phyloP scores from a whole-genome alignment of 1,284 basidiomycete species.

The Moesziomyces sp. region DNA sequence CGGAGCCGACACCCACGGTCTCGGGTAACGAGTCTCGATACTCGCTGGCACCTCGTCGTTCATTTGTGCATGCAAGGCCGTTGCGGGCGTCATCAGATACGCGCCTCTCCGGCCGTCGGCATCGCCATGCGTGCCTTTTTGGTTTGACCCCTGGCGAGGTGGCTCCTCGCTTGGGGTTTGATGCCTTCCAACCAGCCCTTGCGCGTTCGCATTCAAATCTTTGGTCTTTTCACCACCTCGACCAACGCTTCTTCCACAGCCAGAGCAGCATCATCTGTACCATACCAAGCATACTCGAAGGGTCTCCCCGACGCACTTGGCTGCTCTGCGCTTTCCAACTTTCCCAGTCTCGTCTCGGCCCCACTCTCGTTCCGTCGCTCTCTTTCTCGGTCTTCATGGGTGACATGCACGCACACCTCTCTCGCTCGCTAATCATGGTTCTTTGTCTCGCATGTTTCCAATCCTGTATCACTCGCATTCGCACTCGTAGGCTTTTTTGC shows the following conservation, averaged over 20 bases:
- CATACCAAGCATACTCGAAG: conserved; percentile 35
- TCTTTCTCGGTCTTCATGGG: conserved; percentile 6
- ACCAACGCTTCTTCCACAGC: conserved; percentile 2
- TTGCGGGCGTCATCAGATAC: not conserved
- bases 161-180: not conserved
- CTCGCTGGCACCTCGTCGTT: conserved; percentile 17
- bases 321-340: conserved; percentile 17
- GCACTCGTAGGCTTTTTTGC: conserved; percentile 21
- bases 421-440: not conserved
- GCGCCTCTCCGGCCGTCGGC: not conserved
- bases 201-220: not conserved
- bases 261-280: conserved; percentile 30
- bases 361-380: conserved; percentile 1
- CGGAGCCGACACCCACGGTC: conserved; percentile 5
- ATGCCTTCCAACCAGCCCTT: too few relatives aligned
- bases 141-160: not conserved
- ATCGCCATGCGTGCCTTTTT: not conserved
- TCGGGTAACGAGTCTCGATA: conserved; percentile 14
- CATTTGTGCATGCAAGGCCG: conserved; percentile 4
- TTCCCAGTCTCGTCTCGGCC: not conserved
- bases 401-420: conserved; percentile 25
- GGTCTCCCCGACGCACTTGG: conserved; percentile 3
- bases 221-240: conserved; percentile 2
- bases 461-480: conserved; percentile 24
- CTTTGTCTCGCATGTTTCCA: not conserved